Conservation (phyloP, 345 rosid genomes). For the Acer yangbiense region DNA sequence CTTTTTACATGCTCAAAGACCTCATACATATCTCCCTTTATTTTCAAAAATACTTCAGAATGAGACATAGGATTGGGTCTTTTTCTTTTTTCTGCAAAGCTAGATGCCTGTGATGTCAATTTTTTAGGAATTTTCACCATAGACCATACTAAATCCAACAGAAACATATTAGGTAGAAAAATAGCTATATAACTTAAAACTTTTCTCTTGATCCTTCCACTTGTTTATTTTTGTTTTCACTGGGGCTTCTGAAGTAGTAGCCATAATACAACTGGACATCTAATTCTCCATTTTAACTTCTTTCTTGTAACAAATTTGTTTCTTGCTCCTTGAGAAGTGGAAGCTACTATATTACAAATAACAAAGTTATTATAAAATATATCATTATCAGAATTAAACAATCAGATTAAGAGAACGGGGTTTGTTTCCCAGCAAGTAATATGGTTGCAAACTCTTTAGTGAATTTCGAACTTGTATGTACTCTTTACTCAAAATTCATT, state of each 20-base stretch:
- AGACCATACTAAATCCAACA: too few relatives aligned
- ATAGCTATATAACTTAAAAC: not conserved
- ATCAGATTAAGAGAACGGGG: not conserved
- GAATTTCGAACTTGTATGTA: not conserved
- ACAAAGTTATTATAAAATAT: not conserved
- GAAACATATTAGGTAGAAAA: not conserved
- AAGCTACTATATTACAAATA: not conserved
- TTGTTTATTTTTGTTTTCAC: not conserved
- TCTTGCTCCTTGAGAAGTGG: not conserved
- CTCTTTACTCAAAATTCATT: not conserved
- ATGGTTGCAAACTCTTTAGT: not conserved
- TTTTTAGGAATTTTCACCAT: too few relatives aligned
- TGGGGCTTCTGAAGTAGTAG: not conserved
- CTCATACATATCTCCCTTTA: too few relatives aligned
- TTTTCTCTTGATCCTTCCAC: not conserved
- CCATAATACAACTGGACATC: not conserved
- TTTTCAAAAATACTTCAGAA: too few relatives aligned
- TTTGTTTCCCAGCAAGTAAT: not conserved
- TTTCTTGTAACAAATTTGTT: not conserved
- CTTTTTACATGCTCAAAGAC: not conserved
- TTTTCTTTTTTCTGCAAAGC: too few relatives aligned
- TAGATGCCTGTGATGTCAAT: too few relatives aligned
- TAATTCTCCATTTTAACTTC: not conserved
- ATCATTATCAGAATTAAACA: not conserved
- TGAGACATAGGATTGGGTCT: too few relatives aligned